Evolutionary conservation across 768 basidiomycete genomes (phyloP).

Genomic region (Mycena vitilis): DNA sequence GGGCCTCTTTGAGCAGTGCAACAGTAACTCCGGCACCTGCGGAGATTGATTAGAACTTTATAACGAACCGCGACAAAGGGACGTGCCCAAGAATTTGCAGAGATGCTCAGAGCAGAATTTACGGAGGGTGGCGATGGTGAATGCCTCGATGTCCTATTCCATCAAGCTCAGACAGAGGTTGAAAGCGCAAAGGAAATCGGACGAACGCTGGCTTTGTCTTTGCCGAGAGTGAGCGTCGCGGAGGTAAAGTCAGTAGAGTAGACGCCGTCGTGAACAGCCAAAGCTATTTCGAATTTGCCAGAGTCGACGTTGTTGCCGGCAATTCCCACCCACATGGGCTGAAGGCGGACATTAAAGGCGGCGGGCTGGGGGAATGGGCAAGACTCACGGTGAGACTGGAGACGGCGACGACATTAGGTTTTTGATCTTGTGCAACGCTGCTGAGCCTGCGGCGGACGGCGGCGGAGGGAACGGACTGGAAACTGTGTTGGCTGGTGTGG

Average conservation of each 20-base stretch:
- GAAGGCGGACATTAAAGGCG: slow-evolving; percentile 37
- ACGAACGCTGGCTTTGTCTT: slow-evolving; percentile 57
- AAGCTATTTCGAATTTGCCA: slow-evolving; percentile 75
- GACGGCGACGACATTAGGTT: slow-evolving; percentile 67
- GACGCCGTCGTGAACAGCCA: slow-evolving; percentile 87
- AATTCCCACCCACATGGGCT: slow-evolving; percentile 93
- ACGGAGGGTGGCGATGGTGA: slow-evolving; percentile 72
- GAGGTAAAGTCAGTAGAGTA: slow-evolving; percentile 86
- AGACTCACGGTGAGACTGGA: slow-evolving; percentile 74
- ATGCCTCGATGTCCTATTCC: slow-evolving; percentile 65
- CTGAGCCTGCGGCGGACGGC: slow-evolving; percentile 74
- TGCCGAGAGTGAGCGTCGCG: slow-evolving; percentile 57
- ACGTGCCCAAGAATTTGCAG: slow-evolving; percentile 25
- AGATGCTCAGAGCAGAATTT: slow-evolving; percentile 59
- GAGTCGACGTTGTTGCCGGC: slow-evolving; percentile 72
- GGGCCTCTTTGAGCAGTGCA: slow-evolving; percentile 76
- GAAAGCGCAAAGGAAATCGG: background rate
- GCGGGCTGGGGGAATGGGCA: slow-evolving; percentile 38
- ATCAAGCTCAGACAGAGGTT: background rate
- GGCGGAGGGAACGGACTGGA: slow-evolving; percentile 73
- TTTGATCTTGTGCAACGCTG: slow-evolving; percentile 51
- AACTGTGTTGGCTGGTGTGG: slow-evolving; percentile 48
- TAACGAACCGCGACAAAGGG: background rate
- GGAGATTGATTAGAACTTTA: background rate
- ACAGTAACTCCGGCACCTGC: slow-evolving; percentile 78